Evolutionary conservation across 805 yeast genomes (phyloP).

Genomic region (Metschnikowia cerradonensis): DNA sequence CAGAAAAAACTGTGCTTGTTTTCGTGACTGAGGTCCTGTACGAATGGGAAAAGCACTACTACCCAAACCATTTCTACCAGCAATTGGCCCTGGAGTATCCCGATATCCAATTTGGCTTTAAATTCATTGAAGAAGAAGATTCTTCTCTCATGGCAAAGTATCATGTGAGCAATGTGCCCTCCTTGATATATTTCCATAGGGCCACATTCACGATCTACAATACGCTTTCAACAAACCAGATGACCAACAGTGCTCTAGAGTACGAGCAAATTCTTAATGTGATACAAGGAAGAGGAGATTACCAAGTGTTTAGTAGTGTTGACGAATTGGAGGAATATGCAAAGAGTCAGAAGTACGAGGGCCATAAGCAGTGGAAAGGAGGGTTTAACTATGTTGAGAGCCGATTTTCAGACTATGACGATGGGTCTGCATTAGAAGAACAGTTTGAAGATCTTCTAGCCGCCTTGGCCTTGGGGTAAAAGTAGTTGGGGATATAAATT

Average conservation of each 20-base stretch:
- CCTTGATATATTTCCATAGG: slow-evolving; percentile 25
- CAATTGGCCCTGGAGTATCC: slow-evolving; percentile 17
- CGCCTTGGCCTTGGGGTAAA: slow-evolving; percentile 7
- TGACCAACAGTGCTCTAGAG: slow-evolving; percentile 16
- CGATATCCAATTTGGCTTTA: slow-evolving; percentile 21
- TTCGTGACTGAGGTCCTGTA: slow-evolving; percentile 9
- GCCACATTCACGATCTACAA: slow-evolving; percentile 23
- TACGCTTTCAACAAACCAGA: slow-evolving; percentile 21
- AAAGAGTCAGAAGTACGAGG: slow-evolving; percentile 8
- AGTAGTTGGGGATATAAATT: no score
- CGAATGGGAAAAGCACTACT: slow-evolving; percentile 31
- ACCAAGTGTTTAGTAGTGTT: slow-evolving; percentile 8
- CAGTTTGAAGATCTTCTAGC: slow-evolving; percentile 18
- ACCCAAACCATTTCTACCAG: slow-evolving; percentile 35
- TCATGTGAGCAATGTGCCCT: slow-evolving; percentile 30
- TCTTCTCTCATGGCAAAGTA: slow-evolving; percentile 22
- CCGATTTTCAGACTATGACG: slow-evolving; percentile 5
- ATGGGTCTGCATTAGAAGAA: slow-evolving; percentile 13
- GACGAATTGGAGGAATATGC: slow-evolving; percentile 10
- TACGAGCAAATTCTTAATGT: slow-evolving; percentile 16
- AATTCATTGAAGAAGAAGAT: slow-evolving; percentile 22
- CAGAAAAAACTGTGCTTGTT: slow-evolving; percentile 6
- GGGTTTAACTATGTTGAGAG: slow-evolving; percentile 13
- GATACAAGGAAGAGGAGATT: slow-evolving; percentile 1
- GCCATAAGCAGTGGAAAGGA: slow-evolving; percentile 13